Evolutionary conservation across 1,139 yeast genomes (phyloP).

Genomic region (Suhomyces coccinellae): DNA sequence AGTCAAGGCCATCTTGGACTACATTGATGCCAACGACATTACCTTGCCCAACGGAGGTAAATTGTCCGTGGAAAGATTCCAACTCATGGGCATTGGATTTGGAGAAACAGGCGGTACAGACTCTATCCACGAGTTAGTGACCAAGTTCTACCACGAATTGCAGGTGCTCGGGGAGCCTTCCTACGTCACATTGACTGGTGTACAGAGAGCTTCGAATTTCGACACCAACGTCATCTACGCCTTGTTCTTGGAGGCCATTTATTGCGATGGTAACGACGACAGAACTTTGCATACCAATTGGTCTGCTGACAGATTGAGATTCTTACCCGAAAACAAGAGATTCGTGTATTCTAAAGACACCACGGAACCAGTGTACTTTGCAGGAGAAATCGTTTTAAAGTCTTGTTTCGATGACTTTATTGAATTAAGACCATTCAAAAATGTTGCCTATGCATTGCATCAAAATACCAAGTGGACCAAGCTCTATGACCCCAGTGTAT

Average conservation of each 20-base stretch:
- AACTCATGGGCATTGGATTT: constrained; percentile 50
- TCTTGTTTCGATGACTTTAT: constrained; percentile 51
- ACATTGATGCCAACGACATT: constrained; percentile 30
- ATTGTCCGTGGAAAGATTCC: constrained; percentile 52
- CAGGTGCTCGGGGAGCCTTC: constrained; percentile 34
- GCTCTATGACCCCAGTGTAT: constrained; percentile 38
- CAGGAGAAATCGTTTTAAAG: constrained; percentile 59
- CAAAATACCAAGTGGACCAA: constrained; percentile 39
- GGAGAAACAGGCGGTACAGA: constrained; percentile 56
- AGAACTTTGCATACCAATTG: constrained; percentile 28
- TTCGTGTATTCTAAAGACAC: constrained; percentile 24
- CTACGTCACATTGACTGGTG: constrained; percentile 30
- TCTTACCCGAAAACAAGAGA: constrained; percentile 24
- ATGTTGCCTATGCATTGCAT: constrained; percentile 46
- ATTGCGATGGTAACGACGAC: constrained; percentile 40
- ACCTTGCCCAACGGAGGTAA: constrained; percentile 52
- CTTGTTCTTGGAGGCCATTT: constrained; percentile 58
- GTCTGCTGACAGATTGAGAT: constrained; percentile 49
- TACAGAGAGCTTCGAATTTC: constrained; percentile 40
- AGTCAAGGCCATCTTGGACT: constrained; percentile 39
- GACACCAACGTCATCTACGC: constrained; percentile 57
- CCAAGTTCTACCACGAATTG: constrained; percentile 41
- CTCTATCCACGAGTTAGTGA: constrained; percentile 42
- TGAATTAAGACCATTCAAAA: constrained; percentile 42
- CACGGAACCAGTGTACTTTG: constrained; percentile 41